Percentiles rank a stretch among this genome's conserved stretches.
Conservation (phyloP, 352 stramenopile genomes). For the Pythium aquatile region DNA sequence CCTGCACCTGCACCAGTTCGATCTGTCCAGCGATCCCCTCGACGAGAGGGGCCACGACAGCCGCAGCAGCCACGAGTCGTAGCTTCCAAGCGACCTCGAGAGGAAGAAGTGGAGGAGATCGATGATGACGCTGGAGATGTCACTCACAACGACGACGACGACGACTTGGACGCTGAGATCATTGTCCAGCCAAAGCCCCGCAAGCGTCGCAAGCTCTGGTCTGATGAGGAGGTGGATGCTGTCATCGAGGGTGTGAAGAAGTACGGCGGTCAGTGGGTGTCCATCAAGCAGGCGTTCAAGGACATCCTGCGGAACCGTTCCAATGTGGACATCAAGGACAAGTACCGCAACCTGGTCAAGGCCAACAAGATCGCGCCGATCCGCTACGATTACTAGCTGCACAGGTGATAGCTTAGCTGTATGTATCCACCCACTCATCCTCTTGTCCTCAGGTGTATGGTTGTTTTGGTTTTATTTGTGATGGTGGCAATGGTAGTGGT, state of each 20-base stretch:
- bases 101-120: constrained; percentile 20
- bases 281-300: constrained; percentile 62
- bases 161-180: constrained; percentile 18
- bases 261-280: constrained; percentile 53
- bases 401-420: background rate
- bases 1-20: background rate
- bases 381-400: constrained; percentile 2
- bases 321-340: constrained; percentile 85
- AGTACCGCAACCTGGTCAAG: constrained; percentile 74
- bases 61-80: background rate
- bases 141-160: constrained; percentile 14
- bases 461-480: constrained; percentile 3
- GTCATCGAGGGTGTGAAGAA: constrained; percentile 56
- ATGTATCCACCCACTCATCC: background rate
- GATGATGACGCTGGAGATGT: constrained; percentile 4
- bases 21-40: background rate
- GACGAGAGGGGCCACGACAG: background rate
- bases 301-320: constrained; percentile 46
- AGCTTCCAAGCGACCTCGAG: background rate
- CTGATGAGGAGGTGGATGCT: constrained; percentile 49
- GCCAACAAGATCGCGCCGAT: constrained; percentile 36
- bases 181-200: background rate
- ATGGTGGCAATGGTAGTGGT: background rate
- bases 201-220: constrained; percentile 43
- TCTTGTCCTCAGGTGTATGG: background rate